Conservation (phyloP, 2,329 filamentous ascomycete genomes). For the Venturia effusa region DNA sequence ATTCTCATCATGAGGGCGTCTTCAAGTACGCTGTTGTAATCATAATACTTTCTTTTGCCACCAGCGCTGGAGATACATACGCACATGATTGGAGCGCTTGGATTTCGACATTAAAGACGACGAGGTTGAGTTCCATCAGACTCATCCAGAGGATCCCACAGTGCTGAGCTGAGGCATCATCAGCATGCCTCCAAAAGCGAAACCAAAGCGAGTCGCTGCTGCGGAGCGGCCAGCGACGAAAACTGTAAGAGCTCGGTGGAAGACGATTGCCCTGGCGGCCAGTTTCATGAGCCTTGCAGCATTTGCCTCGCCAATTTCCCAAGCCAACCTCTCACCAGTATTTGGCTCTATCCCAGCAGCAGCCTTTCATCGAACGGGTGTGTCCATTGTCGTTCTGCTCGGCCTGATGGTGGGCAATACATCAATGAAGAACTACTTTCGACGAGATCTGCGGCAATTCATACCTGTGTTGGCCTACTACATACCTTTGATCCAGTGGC, state of each 20-base stretch:
- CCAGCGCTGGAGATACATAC: not conserved
- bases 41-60: not conserved
- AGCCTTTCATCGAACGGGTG: constrained; percentile 56
- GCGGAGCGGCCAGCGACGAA: not conserved
- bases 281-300: constrained; percentile 47
- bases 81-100: not conserved
- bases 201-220: constrained; percentile 14
- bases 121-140: not conserved
- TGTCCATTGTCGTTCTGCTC: constrained; percentile 55
- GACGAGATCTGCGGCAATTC: constrained; percentile 37
- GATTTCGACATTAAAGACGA: not conserved
- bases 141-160: not conserved
- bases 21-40: not conserved
- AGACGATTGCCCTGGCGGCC: constrained; percentile 20
- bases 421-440: constrained; percentile 40
- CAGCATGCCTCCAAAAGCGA: constrained; percentile 4
- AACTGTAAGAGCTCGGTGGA: constrained; percentile 15
- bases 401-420: constrained; percentile 59
- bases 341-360: constrained; percentile 76
- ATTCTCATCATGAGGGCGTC: not conserved
- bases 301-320: constrained; percentile 57
- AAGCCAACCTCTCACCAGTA: constrained; percentile 70
- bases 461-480: constrained; percentile 66
- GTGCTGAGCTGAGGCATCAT: not conserved
- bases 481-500: constrained; percentile 61